Base-by-base conservation (phyloP, 768 basidiomycete genomes). In the Trametes sanguinea region DNA sequence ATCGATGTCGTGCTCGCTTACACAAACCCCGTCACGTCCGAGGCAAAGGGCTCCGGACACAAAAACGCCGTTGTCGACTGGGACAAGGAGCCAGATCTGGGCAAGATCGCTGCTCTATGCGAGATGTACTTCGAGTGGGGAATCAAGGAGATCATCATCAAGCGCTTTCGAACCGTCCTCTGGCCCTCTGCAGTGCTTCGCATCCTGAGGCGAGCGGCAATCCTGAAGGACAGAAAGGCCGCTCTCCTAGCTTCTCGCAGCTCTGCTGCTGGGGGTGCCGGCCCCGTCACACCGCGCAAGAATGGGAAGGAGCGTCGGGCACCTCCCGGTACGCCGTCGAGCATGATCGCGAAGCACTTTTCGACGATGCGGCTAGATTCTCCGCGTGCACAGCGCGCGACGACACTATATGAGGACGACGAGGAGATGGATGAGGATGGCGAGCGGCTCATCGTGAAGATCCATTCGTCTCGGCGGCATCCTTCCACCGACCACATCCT, bases 41-140 rank as follows among this genome's bases (percentile, higher is more conserved):
- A 88, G 67, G 56, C 68, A 29, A 62, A 67, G 42, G 60, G 64
- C 43, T 54, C 48, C 11, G 54, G 51, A 4, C 60, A 65, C 45
- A 61, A 67, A 46, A 65, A 73, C 17, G 54, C 60, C 0, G 82
- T 81, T 77, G 71, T 78, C 2, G 67, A 72, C 58, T 85, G 83
- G 83, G 68, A 69, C 37, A 70, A 74, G 55, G 90, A 93, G 62
- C 88, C 89, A 0, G 85, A 89, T 66, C 76, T 92, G 1, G 82
- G 81, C 14, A 84, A 83, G 56, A 82, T 95, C 14, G 94, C 95
- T 0, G 83, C 77, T 9, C 79, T 87, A 3, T 95, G 94, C 76
- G 95, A 97, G 73, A 80, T 87, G 50, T 90, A 87, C 71, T 96
- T 96, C 64, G 94, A 95, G 71, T 97, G 94, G 94, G 94, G 94